Evolutionary conservation across 2,329 filamentous ascomycete genomes (phyloP), one percentile per base, ranked within the genome.

Genomic region (Colletotrichum plurivorum): DNA sequence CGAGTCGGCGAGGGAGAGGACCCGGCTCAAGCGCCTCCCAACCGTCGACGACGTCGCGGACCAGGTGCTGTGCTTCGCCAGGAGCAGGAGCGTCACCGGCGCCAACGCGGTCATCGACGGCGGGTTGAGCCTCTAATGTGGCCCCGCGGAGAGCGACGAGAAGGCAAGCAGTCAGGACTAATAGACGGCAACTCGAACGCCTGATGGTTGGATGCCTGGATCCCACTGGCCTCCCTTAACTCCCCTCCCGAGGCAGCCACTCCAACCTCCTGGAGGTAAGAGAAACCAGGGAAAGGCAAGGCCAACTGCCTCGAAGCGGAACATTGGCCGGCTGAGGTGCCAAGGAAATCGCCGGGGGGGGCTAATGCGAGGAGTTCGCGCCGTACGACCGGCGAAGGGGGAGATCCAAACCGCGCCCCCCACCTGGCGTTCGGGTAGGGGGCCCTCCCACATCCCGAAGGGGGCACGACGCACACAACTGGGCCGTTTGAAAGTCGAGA

Each of bases 11-110:
- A 86, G 84, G 67, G 79, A 89, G n/a, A 83, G 79, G 52, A 88
- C 90, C 1, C 85, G 83, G 63, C 81, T 94, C 45, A 89, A 92
- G 73, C 83, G 87, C 18, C 77, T 90, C 67, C 88, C 22, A 85
- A 90, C 77, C 78, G 82, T 76, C 22, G 73, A 84, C 78, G 87
- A 88, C 68, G 85, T 86, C 22, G 87, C 86, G 4, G 82, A 86
- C 53, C 86, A 87, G 71, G 85, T 89, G 0, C 77, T 85, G 51
- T 81, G 79, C 45, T 83, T 88, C 43, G 85, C 83, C 3, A 81
- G 81, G 68, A 85, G 79, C 41, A 82, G 78, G 72, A 85, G 82
- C 31, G 82, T 84, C 25, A 89, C 87, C 3, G 87, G 87, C 0
- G 80, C 83, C 25, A 89, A 89, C 72, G 79, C 83, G 2, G 73